Evolutionary conservation across 306 rosid genomes (phyloP).

Genomic region (Vigna hirtella): DNA sequence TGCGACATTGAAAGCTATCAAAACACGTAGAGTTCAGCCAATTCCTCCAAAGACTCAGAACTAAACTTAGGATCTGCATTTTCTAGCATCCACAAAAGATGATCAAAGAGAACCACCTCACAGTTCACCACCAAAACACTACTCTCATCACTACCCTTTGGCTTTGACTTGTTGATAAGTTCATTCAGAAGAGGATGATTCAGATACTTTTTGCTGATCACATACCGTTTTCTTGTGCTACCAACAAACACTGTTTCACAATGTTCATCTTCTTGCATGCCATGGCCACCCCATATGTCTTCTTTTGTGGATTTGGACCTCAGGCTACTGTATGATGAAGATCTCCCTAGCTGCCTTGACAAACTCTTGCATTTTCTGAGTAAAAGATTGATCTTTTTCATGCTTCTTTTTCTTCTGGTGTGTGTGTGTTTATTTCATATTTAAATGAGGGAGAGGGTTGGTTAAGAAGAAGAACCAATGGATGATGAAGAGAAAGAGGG

Average conservation of each 20-base stretch:
- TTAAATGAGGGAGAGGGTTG: constrained; percentile 31
- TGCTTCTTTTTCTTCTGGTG: not conserved
- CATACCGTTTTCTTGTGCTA: constrained; percentile 75
- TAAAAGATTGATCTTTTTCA: constrained; percentile 77
- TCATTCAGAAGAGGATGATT: constrained; percentile 77
- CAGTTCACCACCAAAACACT: constrained; percentile 65
- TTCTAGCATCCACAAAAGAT: constrained; percentile 89
- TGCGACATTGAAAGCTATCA: constrained; percentile 40
- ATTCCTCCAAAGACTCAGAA: constrained; percentile 83
- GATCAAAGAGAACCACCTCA: constrained; percentile 93
- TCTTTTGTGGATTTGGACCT: constrained; percentile 78
- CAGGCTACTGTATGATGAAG: constrained; percentile 73
- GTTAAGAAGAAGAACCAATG: too few species aligned
- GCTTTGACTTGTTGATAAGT: constrained; percentile 69
- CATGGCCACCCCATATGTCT: constrained; percentile 49
- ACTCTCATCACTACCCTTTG: constrained; percentile 35
- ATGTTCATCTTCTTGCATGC: constrained; percentile 37
- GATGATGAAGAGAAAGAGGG: constrained; percentile 25
- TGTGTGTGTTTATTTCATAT: constrained; percentile 20
- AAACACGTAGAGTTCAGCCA: constrained; percentile 81
- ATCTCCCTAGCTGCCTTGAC: constrained; percentile 79
- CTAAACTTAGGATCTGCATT: constrained; percentile 75
- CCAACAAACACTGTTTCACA: constrained; percentile 72
- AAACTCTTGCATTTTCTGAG: constrained; percentile 90
- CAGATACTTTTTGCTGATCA: constrained; percentile 66